Conservation (phyloP, 768 basidiomycete genomes). For the Dictyophora rubrovolvata region DNA sequence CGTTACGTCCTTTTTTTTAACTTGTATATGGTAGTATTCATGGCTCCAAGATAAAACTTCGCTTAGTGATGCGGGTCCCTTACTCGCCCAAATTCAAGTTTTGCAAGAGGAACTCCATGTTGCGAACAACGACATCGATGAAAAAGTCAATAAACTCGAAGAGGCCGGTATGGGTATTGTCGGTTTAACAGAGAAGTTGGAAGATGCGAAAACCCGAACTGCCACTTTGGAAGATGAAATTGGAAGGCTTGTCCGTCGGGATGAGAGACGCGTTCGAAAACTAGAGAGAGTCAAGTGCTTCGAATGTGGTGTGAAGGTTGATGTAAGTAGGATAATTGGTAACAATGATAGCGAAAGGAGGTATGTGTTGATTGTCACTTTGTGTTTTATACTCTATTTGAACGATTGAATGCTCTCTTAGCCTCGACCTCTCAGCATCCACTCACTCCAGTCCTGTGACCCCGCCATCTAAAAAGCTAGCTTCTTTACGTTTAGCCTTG, state of each 20-base stretch:
- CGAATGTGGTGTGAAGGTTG: conserved; percentile 57
- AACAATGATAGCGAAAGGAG: conserved; percentile 48
- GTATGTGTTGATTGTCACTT: conserved; percentile 25
- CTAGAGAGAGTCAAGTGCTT: conserved; percentile 55
- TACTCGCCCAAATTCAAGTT: conserved; percentile 62
- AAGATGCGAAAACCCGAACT: conserved; percentile 56
- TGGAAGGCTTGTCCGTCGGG: conserved; percentile 50
- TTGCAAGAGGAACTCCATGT: conserved; percentile 65
- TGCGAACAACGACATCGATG: conserved; percentile 80
- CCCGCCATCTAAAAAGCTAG: conserved; percentile 57
- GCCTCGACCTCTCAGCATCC: conserved; percentile 25
- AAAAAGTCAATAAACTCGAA: conserved; percentile 79
- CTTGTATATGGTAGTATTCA: conserved; percentile 38
- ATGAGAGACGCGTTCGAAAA: conserved; percentile 56
- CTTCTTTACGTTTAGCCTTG: conserved; percentile 50
- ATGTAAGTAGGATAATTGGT: conserved; percentile 34
- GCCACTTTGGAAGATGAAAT: conserved; percentile 56
- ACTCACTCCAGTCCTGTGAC: conserved; percentile 53
- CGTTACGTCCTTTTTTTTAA: not conserved
- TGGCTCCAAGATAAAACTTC: conserved; percentile 63
- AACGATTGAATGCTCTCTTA: not conserved
- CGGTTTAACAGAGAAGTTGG: conserved; percentile 57
- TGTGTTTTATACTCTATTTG: not conserved
- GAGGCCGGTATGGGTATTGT: conserved; percentile 70
- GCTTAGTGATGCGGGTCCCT: conserved; percentile 37